Conservation (phyloP, 2,329 filamentous ascomycete species). For the Paraphaeosphaeria minitans region DNA sequence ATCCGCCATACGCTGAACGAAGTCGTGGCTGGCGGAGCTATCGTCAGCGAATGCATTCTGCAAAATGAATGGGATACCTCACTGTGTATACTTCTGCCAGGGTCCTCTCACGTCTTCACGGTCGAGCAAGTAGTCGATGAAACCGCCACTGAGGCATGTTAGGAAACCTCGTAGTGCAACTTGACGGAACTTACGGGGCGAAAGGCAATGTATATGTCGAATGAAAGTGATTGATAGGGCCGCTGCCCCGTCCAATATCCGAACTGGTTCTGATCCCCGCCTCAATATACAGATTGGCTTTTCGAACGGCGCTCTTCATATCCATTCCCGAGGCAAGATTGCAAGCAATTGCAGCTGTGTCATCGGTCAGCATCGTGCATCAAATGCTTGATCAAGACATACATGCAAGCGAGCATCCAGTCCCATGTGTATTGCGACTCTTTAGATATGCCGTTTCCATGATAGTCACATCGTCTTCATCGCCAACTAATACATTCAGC, state of each 20-base stretch:
- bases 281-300: constrained; percentile 73
- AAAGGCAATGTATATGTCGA: constrained; percentile 72
- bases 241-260: constrained; percentile 68
- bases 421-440: constrained; percentile 88
- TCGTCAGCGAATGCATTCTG: not conserved
- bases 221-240: constrained; percentile 80
- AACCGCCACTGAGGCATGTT: constrained; percentile 61
- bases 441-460: constrained; percentile 74
- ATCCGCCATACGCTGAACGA: constrained; percentile 76
- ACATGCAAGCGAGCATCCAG: constrained; percentile 92
- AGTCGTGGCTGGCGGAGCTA: constrained; percentile 63
- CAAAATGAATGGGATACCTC: not conserved
- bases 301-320: constrained; percentile 65
- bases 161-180: constrained; percentile 5
- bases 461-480: constrained; percentile 56
- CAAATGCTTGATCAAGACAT: constrained; percentile 37
- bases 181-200: constrained; percentile 56
- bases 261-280: constrained; percentile 70
- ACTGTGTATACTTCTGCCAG: constrained; percentile 76
- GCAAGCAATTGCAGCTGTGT: constrained; percentile 73
- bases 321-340: constrained; percentile 66
- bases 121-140: constrained; percentile 81
- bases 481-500: constrained; percentile 77
- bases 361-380: not conserved
- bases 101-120: constrained; percentile 72